Percentiles rank a stretch among this genome's conserved stretches.
These are phyloP conservation scores for Magnolia changhungtana DNA, from an alignment of 164 flowering plant species.

Conservation along the genomic window DNA sequence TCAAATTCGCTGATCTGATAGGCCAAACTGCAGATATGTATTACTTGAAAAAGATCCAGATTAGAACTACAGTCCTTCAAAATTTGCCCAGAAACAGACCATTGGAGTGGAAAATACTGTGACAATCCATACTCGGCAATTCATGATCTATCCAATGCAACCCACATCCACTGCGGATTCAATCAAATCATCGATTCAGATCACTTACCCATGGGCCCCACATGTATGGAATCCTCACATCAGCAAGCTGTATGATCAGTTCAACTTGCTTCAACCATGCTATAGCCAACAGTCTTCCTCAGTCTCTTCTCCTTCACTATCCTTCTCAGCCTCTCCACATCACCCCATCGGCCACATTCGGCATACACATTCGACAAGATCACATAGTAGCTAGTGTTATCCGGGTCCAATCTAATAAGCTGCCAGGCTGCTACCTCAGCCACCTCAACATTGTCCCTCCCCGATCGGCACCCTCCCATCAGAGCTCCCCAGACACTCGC, in stretches of 20 bases:
- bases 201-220: no score
- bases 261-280: conserved; percentile 28
- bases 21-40: no score
- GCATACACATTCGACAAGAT: conserved; percentile 50
- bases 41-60: no score
- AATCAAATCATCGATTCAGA: no score
- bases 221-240: no score
- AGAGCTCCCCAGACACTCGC: conserved; percentile 54
- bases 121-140: no score
- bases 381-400: conserved; percentile 42
- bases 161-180: no score
- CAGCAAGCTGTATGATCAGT: neutral
- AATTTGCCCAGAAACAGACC: no score
- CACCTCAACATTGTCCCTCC: conserved; percentile 26
- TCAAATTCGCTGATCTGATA: no score
- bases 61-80: no score
- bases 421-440: conserved; percentile 42
- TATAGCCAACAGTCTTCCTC: conserved; percentile 40
- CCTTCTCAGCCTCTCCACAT: conserved; percentile 47
- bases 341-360: conserved; percentile 43
- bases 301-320: conserved; percentile 33
- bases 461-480: conserved; percentile 46
- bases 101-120: no score
- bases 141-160: no score
- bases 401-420: conserved; percentile 38